Base-by-base conservation (phyloP, 768 basidiomycete genomes). In the Rhodotorula graminis region DNA sequence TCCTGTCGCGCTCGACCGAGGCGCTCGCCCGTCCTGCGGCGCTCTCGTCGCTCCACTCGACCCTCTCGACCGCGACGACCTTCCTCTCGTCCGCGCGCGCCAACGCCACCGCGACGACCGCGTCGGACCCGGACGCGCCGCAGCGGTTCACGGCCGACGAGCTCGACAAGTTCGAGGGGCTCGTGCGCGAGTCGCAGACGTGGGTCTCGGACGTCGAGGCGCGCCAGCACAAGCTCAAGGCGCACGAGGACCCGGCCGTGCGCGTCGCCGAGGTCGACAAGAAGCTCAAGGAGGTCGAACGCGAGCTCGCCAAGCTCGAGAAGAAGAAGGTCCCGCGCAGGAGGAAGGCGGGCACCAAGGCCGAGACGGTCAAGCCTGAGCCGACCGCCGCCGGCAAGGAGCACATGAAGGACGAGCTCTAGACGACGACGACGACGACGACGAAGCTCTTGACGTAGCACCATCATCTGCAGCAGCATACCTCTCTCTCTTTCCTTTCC, bases 121-220 rank as follows among this genome's bases (percentile, higher is more conserved):
- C 84, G 18, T 84, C 84, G 0, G 88, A 85, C 60, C 44, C 60
- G 11, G 40, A 27, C 10, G 81, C 87, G 14, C 87, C 87, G 0
- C 88, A 89, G 0, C 91, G 90, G 79, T 96, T 90, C 87, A 93
- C 93, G 1, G 80, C 83, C 25, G 90, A 88, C n/a, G 96, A 99
- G 80, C 84, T 98, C 25, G 88, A 89, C 67, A 84, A 80, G 4
- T 87, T 98, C 27, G 89, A 93, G 81, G 86, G 84, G 79, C 84
- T 87, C 68, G 82, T 96, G 69, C 86, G 86, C 78, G 90, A 90
- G 63, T 88, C 92, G 77, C 91, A 92, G 81, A 74, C 82, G 40
- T 99, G 96, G 96, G 83, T 97, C 73, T 84, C 87, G 75, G 88
- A 87, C 67, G 86, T 86, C 81, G 89, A 93, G 23, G 89, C 90